These are phyloP conservation scores for Scutellaria minor DNA, from an alignment of 257 asterid genomes.

Conservation along the genomic window DNA sequence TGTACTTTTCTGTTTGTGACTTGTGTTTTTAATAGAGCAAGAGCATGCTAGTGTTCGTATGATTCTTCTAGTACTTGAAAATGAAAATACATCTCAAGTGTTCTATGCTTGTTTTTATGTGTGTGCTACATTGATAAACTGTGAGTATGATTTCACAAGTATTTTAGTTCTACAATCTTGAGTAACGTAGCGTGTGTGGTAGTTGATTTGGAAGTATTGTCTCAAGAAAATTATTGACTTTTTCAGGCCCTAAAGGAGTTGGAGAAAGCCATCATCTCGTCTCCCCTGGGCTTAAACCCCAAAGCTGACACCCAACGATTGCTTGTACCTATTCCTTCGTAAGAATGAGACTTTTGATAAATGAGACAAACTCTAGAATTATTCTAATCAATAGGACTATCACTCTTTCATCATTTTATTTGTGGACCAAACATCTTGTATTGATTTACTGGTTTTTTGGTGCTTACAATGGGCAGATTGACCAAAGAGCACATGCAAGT, in stretches of 20 bases:
- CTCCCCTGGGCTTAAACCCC: conserved; percentile 94
- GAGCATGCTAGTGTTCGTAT: background rate
- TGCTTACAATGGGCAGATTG: conserved; percentile 61
- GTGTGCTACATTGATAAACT: background rate
- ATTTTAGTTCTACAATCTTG: conserved; percentile 11
- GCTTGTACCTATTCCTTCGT: conserved; percentile 90
- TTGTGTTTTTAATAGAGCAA: conserved; percentile 8
- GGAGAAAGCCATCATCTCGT: conserved; percentile 84
- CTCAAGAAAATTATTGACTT: conserved; percentile 28
- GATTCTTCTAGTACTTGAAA: background rate
- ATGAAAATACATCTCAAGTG: background rate
- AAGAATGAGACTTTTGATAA: conserved; percentile 40
- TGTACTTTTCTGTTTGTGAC: background rate
- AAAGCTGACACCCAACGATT: conserved; percentile 71
- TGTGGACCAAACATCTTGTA: conserved; percentile 14
- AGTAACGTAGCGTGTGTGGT: conserved; percentile 3
- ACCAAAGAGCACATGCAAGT: conserved; percentile 97
- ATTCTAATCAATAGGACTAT: background rate
- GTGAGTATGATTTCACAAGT: conserved; percentile 3
- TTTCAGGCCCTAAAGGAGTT: conserved; percentile 83
- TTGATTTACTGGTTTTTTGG: conserved; percentile 36
- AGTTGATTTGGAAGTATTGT: conserved; percentile 16
- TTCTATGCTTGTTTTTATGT: background rate
- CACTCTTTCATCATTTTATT: background rate
- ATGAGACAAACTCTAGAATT: background rate